Evolutionary conservation across 2,329 filamentous ascomycete species (phyloP).

Genomic region (Seiridium cupressi): DNA sequence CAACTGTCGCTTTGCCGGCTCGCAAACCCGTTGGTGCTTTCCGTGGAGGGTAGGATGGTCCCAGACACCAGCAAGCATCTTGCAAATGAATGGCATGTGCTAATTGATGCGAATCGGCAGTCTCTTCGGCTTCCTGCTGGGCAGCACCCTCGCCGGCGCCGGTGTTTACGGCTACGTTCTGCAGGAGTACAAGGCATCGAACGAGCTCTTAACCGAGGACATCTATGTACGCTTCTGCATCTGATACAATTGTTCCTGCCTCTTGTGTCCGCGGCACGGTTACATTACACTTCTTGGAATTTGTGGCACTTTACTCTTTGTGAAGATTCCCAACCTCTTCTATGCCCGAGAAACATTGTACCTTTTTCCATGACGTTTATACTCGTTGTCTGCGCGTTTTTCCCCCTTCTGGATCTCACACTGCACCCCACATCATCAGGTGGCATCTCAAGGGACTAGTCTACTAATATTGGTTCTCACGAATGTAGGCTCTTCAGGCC

Average conservation of each 20-base stretch:
- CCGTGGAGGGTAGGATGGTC: slow-evolving; percentile 49
- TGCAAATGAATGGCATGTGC: background rate
- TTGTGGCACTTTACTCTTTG: slow-evolving; percentile 1
- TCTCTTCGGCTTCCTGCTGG: slow-evolving; percentile 87
- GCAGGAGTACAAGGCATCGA: slow-evolving; percentile 89
- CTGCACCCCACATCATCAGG: background rate
- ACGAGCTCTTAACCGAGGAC: slow-evolving; percentile 90
- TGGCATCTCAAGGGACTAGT: background rate
- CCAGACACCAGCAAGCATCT: background rate
- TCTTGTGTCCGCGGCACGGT: background rate
- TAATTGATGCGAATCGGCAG: slow-evolving; percentile 41
- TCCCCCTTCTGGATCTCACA: background rate
- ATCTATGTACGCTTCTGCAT: slow-evolving; percentile 76
- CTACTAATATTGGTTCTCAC: slow-evolving; percentile 10
- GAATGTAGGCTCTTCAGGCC: slow-evolving; percentile 72
- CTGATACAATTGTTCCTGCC: slow-evolving; percentile 23
- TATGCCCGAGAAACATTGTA: background rate
- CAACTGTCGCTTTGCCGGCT: slow-evolving; percentile 46
- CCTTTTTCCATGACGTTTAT: background rate
- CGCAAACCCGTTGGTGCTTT: slow-evolving; percentile 60
- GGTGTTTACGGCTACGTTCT: slow-evolving; percentile 91
- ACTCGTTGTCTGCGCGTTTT: background rate
- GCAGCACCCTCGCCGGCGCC: slow-evolving; percentile 73
- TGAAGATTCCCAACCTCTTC: slow-evolving; percentile 3
- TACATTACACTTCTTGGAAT: background rate